Percentiles rank a stretch among this genome's conserved stretches.
phyloP scores from a whole-genome alignment of 2,329 filamentous ascomycete genomes.

The Dactylellina cionopaga region DNA sequence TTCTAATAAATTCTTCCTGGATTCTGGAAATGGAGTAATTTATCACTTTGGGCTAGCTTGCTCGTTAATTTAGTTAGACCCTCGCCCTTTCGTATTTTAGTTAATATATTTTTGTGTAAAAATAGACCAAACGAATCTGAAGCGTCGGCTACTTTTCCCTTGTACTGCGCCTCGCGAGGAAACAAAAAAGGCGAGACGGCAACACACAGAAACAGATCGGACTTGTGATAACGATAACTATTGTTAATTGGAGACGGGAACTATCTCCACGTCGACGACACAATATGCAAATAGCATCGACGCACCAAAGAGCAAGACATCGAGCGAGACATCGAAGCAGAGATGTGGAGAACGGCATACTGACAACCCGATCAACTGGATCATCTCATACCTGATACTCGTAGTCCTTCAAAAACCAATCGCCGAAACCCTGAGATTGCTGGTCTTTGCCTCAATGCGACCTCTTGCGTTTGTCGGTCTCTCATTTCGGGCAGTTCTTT shows the following conservation, averaged over 20 bases:
- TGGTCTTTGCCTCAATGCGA: conserved; percentile 41
- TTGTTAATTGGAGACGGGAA: not conserved
- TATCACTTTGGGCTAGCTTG: too few relatives aligned
- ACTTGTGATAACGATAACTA: conserved; percentile 25
- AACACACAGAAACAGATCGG: too few relatives aligned
- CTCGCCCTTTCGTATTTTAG: too few relatives aligned
- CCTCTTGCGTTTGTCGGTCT: conserved; percentile 20
- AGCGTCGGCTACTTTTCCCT: conserved; percentile 37
- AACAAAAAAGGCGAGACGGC: too few relatives aligned
- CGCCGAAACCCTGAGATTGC: conserved; percentile 33
- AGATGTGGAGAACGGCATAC: conserved; percentile 28
- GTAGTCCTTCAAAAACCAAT: conserved; percentile 30
- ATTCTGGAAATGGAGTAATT: conserved; percentile 12
- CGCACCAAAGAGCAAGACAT: conserved; percentile 14
- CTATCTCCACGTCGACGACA: too few relatives aligned
- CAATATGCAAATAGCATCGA: too few relatives aligned
- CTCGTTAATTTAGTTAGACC: too few relatives aligned
- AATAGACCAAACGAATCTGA: conserved; percentile 3
- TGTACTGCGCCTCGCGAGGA: conserved; percentile 40
- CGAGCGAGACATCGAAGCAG: not conserved
- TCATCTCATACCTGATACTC: conserved; percentile 40
- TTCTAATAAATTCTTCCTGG: conserved; percentile 15
- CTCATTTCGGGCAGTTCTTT: conserved; percentile 48
- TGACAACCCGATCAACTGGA: conserved; percentile 34
- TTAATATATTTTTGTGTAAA: not conserved